Conservation (phyloP, 1,284 basidiomycete genomes). For the Apiotrichum laibachii region DNA sequence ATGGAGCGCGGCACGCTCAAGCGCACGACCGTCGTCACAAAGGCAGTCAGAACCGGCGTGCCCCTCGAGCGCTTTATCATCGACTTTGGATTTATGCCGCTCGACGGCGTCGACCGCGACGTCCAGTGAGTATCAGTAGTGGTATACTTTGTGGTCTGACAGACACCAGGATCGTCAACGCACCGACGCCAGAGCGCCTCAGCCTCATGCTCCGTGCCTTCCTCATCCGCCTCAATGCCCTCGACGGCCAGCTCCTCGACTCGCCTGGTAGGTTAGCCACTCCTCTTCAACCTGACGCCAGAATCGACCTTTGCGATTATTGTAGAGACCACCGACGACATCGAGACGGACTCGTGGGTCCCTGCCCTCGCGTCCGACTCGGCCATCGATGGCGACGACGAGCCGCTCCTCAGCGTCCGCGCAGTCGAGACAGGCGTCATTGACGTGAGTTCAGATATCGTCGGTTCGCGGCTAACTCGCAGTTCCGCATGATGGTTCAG, state of each 20-base stretch:
- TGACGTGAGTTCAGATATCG: conserved; percentile 58
- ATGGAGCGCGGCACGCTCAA: conserved; percentile 50
- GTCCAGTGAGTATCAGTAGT: conserved; percentile 40
- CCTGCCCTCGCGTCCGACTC: conserved; percentile 35
- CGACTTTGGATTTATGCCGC: conserved; percentile 59
- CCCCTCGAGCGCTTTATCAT: conserved; percentile 64
- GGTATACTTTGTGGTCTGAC: conserved; percentile 21
- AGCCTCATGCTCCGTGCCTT: conserved; percentile 79
- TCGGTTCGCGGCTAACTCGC: conserved; percentile 2
- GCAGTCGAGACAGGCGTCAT: conserved; percentile 82
- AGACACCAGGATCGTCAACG: conserved; percentile 17
- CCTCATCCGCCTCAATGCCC: conserved; percentile 74
- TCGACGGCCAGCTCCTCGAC: conserved; percentile 71
- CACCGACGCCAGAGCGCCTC: conserved; percentile 54
- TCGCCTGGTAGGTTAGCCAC: conserved; percentile 51
- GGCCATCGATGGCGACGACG: conserved; percentile 27
- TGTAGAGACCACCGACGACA: conserved; percentile 72
- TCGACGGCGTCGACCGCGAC: conserved; percentile 70
- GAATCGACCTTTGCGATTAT: conserved; percentile 78
- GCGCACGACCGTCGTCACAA: conserved; percentile 65
- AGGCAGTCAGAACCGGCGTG: conserved; percentile 59
- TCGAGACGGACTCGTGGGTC: conserved; percentile 47
- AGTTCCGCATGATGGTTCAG: conserved; percentile 48
- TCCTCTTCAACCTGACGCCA: conserved; percentile 17
- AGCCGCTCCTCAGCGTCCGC: conserved; percentile 59